Base-by-base conservation (phyloP, 2,329 filamentous ascomycete species). In the Verruconis gallopava region DNA sequence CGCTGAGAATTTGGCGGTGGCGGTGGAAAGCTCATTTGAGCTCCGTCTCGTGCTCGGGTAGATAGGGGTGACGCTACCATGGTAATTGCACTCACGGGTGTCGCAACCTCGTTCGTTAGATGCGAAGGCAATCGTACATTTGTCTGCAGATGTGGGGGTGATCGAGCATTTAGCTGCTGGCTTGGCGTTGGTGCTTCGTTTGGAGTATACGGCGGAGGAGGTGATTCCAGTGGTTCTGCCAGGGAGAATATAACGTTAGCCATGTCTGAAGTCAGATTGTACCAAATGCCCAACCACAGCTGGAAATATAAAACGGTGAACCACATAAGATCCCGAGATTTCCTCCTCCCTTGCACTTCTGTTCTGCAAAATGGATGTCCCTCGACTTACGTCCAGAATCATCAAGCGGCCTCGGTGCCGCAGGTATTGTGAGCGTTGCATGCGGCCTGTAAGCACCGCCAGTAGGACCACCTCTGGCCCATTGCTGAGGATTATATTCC, bases 1-100 rank as follows among this genome's bases (percentile, higher is more conserved):
- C 58, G 52, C 3, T 49, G 51, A 25, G 49, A 44, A 15, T 53
- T 50, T 15, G 60, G 54, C 11, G 61, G 62, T 9, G 62, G 61
- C 12, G 61, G 60, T 41, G 20, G 11, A n/a, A 18, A 33, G 41
- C 21, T 43, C 41, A 38, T 43, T 20, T 30, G 34, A 33, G 17
- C 32, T 37, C 13, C 35, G 41, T 15, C 21, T 17, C 12, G 36
- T 30, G 14, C 20, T 25, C 19, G 41, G 14, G 25, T n/a, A 9
- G 25, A 30, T 15, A 18, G 9, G 6, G 33, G 33, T 11, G 25
- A 30, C 32, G 41, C 34, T 12, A 38, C 36, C 5, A 38, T 28
- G 15, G 41, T 43, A 3, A 37, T 38, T 13, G 41, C 41, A 43
- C 41, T 43, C 15, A 22, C 22, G 9, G 41, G 41, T n/a, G 25